Evolutionary conservation across 108 stramenopile species (phyloP), one percentile per base, ranked within the genome.

Genomic region (Phaeodactylum tricornutum): DNA sequence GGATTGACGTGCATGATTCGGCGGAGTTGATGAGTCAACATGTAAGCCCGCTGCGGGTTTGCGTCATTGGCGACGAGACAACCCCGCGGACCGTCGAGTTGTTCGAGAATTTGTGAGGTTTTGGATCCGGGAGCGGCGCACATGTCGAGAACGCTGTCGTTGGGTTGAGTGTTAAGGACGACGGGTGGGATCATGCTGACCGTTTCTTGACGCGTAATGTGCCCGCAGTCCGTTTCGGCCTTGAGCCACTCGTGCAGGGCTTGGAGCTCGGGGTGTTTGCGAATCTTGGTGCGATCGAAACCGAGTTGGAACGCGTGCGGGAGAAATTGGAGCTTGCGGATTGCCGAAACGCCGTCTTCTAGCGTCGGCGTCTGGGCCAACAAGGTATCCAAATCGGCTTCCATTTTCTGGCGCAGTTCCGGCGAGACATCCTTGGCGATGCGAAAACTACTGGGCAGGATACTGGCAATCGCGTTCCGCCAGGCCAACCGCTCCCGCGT

Each of bases 41-140:
- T 94, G 70, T 96, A 93, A 0, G 97, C 95, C 0, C 98, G 74
- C 53, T 96, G 91, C 16, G 73, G 55, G 69, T 95, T 87, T 4
- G 64, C 51, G 55, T 99, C 98, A 69, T 98, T 98, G 35, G 98
- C 98, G 2, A 98, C 80, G n/a, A 98, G 85, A 31, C 66, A 64
- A 9, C 98, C 98, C 20, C 46, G 32, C 0, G 85, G 67, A 35
- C 60, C 35, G 12, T 34, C 9, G 37, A 53, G 22, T 22, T 20
- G 2, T 59, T 99, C 97, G 14, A 99, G 64, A 15, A 99, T 55
- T 59, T 98, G 97, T 28, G 86, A 80, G 8, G 99, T 98, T 57
- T 99, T 99, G 40, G 79, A 84, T 4, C 99, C 99, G 1, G 99
- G 99, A 1, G 99, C 93, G 7, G 98, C 96, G 58, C 95, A 96